These are phyloP conservation scores for Fusarium succisae DNA, from an alignment of 2,329 filamentous ascomycete genomes.

Conservation along the genomic window DNA sequence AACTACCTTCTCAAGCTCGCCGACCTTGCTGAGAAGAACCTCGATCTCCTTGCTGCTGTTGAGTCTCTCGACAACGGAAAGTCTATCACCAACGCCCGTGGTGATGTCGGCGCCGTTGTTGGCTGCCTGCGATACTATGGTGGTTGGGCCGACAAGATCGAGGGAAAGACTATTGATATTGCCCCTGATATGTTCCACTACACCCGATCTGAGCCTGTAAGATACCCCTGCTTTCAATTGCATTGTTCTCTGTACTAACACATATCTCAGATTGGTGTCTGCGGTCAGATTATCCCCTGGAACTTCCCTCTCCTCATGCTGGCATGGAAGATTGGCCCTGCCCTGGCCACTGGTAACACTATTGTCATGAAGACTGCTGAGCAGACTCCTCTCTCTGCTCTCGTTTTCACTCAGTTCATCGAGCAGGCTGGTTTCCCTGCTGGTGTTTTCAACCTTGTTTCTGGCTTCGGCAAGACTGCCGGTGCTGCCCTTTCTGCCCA, in stretches of 20 bases:
- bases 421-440: conserved; percentile 83
- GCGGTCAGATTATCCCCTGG: conserved; percentile 90
- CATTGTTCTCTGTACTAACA: conserved; percentile 15
- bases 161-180: conserved; percentile 87
- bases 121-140: conserved; percentile 78
- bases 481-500: conserved; percentile 80
- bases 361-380: conserved; percentile 80
- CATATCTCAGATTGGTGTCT: conserved; percentile 68
- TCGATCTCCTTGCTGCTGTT: conserved; percentile 78
- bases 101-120: conserved; percentile 74
- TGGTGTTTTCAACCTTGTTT: conserved; percentile 80
- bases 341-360: conserved; percentile 76
- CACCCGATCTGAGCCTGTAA: conserved; percentile 76
- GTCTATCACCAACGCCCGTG: conserved; percentile 78
- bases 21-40: conserved; percentile 81
- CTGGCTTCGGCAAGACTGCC: conserved; percentile 80
- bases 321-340: conserved; percentile 83
- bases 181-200: conserved; percentile 83
- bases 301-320: conserved; percentile 87
- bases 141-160: conserved; percentile 92
- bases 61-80: conserved; percentile 93
- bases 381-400: conserved; percentile 77
- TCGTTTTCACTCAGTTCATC: conserved; percentile 70
- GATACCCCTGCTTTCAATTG: conserved; percentile 36
- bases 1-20: conserved; percentile 78